phyloP scores from a whole-genome alignment of 257 asterid genomes.

The Solanum chiquidenum region DNA sequence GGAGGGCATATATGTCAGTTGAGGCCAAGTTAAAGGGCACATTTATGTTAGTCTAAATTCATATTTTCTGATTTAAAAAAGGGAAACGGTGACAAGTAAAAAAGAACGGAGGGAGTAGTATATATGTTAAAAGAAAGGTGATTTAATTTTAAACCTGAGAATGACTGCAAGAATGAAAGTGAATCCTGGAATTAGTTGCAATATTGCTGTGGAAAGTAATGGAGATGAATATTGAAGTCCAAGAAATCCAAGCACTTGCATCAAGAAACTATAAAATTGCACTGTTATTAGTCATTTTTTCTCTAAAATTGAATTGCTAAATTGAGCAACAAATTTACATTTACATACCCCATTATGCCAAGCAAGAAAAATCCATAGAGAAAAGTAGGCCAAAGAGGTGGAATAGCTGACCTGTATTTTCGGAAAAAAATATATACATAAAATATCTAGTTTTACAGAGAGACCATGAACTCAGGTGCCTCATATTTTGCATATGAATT shows the following conservation, averaged over 20 bases:
- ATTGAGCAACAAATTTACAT: not conserved
- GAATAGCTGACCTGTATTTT: slow-evolving; percentile 31
- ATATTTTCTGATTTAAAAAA: too few species aligned
- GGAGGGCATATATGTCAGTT: too few species aligned
- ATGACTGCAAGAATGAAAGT: slow-evolving; percentile 49
- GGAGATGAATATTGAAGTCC: slow-evolving; percentile 49
- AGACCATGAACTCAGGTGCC: not conserved
- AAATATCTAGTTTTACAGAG: not conserved
- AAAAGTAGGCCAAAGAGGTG: slow-evolving; percentile 32
- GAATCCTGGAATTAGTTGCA: slow-evolving; percentile 60
- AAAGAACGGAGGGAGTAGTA: not conserved
- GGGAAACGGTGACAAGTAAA: accelerated
- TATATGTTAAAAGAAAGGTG: not conserved
- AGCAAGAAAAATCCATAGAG: slow-evolving; percentile 45
- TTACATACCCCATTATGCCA: slow-evolving; percentile 50
- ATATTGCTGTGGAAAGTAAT: slow-evolving; percentile 39
- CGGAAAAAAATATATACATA: not conserved
- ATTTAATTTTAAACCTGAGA: slow-evolving; percentile 27
- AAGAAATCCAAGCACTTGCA: slow-evolving; percentile 46
- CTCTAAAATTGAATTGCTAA: not conserved
- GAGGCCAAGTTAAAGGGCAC: not conserved
- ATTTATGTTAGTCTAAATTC: not conserved
- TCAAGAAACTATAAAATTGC: slow-evolving; percentile 22
- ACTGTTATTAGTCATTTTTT: not conserved
- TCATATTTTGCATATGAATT: not conserved